These are phyloP conservation scores for Camellia sinensis DNA, from an alignment of 148 eudicot genomes.

Conservation along the genomic window DNA sequence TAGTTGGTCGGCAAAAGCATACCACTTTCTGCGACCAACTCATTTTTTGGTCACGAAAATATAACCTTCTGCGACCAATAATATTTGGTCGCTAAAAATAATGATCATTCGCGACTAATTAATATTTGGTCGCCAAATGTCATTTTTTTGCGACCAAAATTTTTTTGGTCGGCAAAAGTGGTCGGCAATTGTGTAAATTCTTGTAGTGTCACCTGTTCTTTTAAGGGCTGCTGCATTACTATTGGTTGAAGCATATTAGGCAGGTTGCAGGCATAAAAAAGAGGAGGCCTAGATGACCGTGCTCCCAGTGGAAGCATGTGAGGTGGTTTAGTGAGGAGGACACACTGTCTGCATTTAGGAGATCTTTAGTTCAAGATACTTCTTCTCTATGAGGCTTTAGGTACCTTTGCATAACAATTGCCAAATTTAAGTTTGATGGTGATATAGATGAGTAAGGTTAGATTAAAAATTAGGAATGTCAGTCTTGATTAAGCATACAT, in stretches of 20 bases:
- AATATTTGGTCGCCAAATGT: too few species aligned
- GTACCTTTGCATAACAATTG: neutral
- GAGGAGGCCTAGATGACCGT: neutral
- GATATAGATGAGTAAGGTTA: neutral
- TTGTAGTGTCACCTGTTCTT: neutral
- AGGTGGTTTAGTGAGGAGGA: neutral
- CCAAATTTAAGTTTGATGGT: neutral
- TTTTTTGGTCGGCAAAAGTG: too few species aligned
- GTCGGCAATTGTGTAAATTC: too few species aligned
- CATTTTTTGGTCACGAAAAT: too few species aligned
- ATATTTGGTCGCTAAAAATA: too few species aligned
- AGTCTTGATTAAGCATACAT: neutral
- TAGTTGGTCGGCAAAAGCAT: too few species aligned
- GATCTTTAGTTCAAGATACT: neutral
- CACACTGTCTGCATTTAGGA: neutral
- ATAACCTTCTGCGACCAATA: too few species aligned
- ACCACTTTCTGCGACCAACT: too few species aligned
- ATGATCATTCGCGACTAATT: too few species aligned
- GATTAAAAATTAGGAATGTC: neutral
- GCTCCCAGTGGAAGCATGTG: neutral
- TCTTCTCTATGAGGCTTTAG: neutral
- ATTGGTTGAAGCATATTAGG: conserved; percentile 2
- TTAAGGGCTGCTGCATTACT: neutral
- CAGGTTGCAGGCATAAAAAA: neutral
- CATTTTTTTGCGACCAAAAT: too few species aligned